A percentile compares a stretch with the other conserved stretches of the same genome.
phyloP scores from a whole-genome alignment of 225 moss, liverwort and hornwort genomes.

The Pleurozium schreberi region DNA sequence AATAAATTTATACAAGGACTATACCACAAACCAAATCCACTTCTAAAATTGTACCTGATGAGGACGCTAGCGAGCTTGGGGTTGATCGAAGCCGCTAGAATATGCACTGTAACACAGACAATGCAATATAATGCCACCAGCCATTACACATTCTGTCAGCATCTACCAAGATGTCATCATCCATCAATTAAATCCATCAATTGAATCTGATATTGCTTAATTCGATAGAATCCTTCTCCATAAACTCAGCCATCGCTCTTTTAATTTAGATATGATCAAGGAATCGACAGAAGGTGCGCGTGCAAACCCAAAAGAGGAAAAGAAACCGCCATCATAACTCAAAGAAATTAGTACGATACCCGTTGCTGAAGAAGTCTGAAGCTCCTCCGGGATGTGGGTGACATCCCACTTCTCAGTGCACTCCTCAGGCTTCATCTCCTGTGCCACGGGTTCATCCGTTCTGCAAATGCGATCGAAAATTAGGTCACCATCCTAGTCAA shows the following conservation, averaged over 20 bases:
- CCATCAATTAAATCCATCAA: background rate
- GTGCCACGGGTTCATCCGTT: background rate
- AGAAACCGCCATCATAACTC: no score
- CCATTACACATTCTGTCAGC: slow-evolving; percentile 24
- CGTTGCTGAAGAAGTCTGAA: slow-evolving; percentile 8
- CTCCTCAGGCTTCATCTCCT: background rate
- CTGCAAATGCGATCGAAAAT: background rate
- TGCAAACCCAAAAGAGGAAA: background rate
- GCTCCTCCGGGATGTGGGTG: slow-evolving; percentile 33
- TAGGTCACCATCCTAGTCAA: background rate
- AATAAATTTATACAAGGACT: background rate
- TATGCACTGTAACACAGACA: slow-evolving; percentile 44
- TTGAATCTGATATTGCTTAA: no score
- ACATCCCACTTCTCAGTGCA: slow-evolving; percentile 17
- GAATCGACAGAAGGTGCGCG: background rate
- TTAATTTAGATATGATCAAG: background rate
- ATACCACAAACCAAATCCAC: background rate
- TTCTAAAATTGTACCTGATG: slow-evolving; percentile 35
- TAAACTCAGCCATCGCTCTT: background rate
- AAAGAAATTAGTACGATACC: slow-evolving; percentile 7
- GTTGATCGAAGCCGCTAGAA: slow-evolving; percentile 55
- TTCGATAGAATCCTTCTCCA: background rate
- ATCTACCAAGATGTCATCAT: slow-evolving; percentile 7
- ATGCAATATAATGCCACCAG: slow-evolving; percentile 5
- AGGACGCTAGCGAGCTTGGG: slow-evolving; percentile 64